A percentile compares a stretch with the other conserved stretches of the same genome.
Conservation (phyloP, 2,329 filamentous ascomycete species). For the Colletotrichum salicis region DNA sequence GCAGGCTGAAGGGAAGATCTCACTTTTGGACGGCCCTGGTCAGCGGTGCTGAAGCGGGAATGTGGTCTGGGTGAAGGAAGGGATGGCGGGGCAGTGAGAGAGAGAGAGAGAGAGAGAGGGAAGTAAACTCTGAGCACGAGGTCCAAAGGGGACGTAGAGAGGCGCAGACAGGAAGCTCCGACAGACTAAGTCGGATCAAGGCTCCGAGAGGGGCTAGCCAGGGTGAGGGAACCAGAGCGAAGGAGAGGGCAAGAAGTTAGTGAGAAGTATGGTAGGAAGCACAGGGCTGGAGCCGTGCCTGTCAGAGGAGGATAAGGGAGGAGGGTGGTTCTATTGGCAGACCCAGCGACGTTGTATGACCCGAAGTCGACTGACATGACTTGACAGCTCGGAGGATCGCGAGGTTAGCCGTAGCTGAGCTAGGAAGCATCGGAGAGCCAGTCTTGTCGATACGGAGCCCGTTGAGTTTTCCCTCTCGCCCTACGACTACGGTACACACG, state of each 20-base stretch:
- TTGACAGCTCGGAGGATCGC: conserved; percentile 14
- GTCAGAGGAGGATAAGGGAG: conserved; percentile 11
- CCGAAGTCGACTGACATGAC: conserved; percentile 17
- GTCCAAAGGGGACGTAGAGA: conserved; percentile 19
- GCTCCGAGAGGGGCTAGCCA: conserved; percentile 21
- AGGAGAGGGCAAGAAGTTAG: conserved; percentile 1
- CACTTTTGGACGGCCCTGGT: conserved; percentile 4
- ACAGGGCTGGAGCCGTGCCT: conserved; percentile 9
- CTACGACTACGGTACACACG: neutral
- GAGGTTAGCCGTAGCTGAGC: neutral
- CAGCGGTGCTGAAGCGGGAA: conserved; percentile 1
- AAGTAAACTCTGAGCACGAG: conserved; percentile 12
- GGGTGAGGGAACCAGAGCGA: conserved; percentile 9
- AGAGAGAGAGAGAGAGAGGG: conserved; percentile 1
- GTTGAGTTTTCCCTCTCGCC: conserved; percentile 24
- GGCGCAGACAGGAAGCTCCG: conserved; percentile 30
- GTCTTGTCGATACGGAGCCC: neutral
- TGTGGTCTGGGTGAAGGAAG: conserved; percentile 30
- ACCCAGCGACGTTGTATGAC: conserved; percentile 1
- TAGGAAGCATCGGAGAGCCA: neutral
- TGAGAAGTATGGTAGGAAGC: neutral
- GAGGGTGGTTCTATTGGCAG: conserved; percentile 24
- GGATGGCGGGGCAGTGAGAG: conserved; percentile 24
- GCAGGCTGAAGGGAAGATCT: conserved; percentile 17
- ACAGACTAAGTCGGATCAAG: conserved; percentile 33